Percentiles rank a stretch among this genome's conserved stretches.
Conservation (phyloP, 202 grass and related monocot species). For the Cymbopogon flexuosus region DNA sequence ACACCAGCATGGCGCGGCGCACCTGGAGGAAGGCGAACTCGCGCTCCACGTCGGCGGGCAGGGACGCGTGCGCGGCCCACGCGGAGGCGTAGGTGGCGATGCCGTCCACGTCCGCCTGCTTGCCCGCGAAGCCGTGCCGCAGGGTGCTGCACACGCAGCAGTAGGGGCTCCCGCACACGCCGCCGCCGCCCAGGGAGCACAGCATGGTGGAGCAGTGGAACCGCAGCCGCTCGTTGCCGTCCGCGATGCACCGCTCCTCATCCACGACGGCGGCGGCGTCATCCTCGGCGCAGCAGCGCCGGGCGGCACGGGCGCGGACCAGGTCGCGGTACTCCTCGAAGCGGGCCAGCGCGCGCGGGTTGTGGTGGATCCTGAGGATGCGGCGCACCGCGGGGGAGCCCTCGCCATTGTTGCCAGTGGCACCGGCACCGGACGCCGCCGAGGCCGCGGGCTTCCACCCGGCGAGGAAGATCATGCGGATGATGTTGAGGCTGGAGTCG, state of each 20-base stretch:
- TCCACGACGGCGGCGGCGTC: neutral
- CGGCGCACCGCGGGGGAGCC: constrained; percentile 35
- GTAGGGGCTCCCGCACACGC: constrained; percentile 73
- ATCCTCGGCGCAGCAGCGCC: neutral
- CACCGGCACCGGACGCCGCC: too few species aligned
- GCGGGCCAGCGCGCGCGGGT: constrained; percentile 44
- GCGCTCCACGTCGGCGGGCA: constrained; percentile 68
- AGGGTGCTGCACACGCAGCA: constrained; percentile 75
- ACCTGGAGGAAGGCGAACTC: constrained; percentile 80
- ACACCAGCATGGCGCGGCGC: constrained; percentile 77
- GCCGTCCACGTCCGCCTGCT: constrained; percentile 77
- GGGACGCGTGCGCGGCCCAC: constrained; percentile 55
- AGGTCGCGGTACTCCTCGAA: constrained; percentile 87
- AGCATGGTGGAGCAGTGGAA: constrained; percentile 88
- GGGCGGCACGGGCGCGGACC: constrained; percentile 53
- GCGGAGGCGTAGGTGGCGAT: constrained; percentile 64
- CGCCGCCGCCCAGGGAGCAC: constrained; percentile 45
- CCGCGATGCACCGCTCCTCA: constrained; percentile 66
- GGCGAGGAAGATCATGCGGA: constrained; percentile 86
- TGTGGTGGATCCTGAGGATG: constrained; percentile 83
- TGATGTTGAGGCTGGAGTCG: constrained; percentile 71
- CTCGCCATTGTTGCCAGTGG: neutral
- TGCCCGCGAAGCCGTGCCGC: constrained; percentile 66
- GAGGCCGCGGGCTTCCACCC: constrained; percentile 36
- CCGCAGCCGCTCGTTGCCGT: constrained; percentile 86